Evolutionary conservation across 257 asterid genomes (phyloP).

Genomic region (Jaltomata sinuosa): DNA sequence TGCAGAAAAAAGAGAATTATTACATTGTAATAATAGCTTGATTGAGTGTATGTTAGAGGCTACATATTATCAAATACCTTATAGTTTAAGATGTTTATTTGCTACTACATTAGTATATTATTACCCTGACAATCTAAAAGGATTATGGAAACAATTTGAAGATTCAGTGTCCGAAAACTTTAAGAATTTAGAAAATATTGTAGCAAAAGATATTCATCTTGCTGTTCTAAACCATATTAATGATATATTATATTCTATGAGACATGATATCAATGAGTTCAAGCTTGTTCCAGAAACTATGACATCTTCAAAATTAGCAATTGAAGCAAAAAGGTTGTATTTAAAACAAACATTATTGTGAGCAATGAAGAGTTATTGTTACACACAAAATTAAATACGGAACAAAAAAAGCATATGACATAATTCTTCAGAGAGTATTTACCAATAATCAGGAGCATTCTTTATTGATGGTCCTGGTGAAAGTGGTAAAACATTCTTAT

Average conservation of each 20-base stretch:
- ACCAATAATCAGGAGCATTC: background rate
- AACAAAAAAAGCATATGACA: background rate
- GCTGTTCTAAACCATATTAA: background rate
- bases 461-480: background rate
- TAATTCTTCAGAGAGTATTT: background rate
- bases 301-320: background rate
- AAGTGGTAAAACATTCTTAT: background rate
- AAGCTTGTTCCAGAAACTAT: no score
- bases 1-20: background rate
- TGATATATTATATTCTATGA: background rate
- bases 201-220: no score
- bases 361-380: background rate
- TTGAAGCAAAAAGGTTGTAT: background rate
- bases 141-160: background rate
- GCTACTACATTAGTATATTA: background rate
- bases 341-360: background rate
- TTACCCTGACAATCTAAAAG: background rate
- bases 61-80: no score
- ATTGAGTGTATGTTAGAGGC: background rate
- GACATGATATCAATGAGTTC: background rate
- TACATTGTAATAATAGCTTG: background rate
- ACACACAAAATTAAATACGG: background rate
- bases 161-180: background rate
- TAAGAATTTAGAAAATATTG: background rate
- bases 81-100: background rate